Base-by-base conservation (phyloP, 768 basidiomycete genomes). In the Hypholoma sublateritium region DNA sequence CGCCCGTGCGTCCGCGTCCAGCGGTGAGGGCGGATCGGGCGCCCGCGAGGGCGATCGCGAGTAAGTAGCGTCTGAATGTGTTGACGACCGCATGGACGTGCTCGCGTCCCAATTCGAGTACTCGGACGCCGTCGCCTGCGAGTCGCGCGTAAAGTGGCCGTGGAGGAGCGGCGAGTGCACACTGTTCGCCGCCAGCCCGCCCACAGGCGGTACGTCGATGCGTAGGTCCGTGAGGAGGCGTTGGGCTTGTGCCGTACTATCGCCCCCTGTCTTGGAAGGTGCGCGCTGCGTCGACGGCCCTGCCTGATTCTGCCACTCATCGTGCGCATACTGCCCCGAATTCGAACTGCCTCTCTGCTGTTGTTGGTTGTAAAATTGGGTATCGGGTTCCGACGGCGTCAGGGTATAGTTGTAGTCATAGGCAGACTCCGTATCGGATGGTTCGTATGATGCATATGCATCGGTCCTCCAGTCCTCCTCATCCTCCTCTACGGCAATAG, bases 131-230 rank as follows among this genome's bases (percentile, higher is more conserved):
- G 80, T 79, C 12, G 77, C 74, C 14, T 63, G 67, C 2, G 79
- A 79, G 58, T 74, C 69, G 17, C 77, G 71, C 13, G 74, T 68
- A 62, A 82, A 82, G 46, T 68, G 74, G 55, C 78, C 74, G 59
- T 82, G 80, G n/a, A 82, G 66, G 48, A 82, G 68, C 1, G 80
- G 80, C 0, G 79, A 82, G 11, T 64, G 55, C 17, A 66, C 74
- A 11, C 45, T 50, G n/a, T 41, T 35, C n/a, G 53, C 25, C 16
- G 13, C 22, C 25, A 34, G 21, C 6, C 44, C 34, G 32, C 39
- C 14, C 19, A 37, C 49, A n/a, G 47, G 25, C 13, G 41, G 41
- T 32, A 48, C 37, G 47, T 59, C 53, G 36, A 59, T 53, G 21
- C 39, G 57, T 45, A 62, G 54, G 16, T 56, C 61, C 36, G 56